Evolutionary conservation across 2,329 filamentous ascomycete species (phyloP).

Genomic region (Chaetomium strumarium): DNA sequence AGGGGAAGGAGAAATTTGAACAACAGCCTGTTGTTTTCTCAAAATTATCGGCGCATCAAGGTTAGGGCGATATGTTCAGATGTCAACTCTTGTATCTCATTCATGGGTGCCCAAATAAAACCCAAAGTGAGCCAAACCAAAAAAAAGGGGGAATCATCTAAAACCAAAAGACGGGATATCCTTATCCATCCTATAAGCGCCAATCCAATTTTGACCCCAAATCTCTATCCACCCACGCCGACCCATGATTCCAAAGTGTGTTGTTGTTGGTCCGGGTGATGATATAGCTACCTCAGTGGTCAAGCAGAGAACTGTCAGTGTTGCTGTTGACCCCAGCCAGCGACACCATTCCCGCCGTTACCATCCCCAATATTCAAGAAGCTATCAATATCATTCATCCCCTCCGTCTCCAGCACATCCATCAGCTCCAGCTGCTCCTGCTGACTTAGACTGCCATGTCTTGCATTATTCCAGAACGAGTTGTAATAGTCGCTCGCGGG

Average conservation of each 20-base stretch:
- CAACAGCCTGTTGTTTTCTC: not conserved
- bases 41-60: no score
- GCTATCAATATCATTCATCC: conserved; percentile 55
- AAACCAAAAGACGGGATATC: not conserved
- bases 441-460: conserved; percentile 66
- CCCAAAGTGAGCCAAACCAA: not conserved
- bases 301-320: not conserved
- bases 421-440: conserved; percentile 80
- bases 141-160: conserved; percentile 2
- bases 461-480: conserved; percentile 36
- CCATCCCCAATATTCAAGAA: conserved; percentile 43
- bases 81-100: no score
- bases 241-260: not conserved
- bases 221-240: not conserved
- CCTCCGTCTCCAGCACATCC: conserved; percentile 68
- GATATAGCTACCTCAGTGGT: not conserved
- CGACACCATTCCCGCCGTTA: conserved; percentile 1
- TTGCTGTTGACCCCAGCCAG: not conserved
- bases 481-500: conserved; percentile 4
- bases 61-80: no score
- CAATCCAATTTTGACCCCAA: not conserved
- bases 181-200: not conserved
- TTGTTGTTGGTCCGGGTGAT: not conserved
- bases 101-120: no score
- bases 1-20: not conserved